Conservation (phyloP, 768 basidiomycete species). For the Grammothele lineata region DNA sequence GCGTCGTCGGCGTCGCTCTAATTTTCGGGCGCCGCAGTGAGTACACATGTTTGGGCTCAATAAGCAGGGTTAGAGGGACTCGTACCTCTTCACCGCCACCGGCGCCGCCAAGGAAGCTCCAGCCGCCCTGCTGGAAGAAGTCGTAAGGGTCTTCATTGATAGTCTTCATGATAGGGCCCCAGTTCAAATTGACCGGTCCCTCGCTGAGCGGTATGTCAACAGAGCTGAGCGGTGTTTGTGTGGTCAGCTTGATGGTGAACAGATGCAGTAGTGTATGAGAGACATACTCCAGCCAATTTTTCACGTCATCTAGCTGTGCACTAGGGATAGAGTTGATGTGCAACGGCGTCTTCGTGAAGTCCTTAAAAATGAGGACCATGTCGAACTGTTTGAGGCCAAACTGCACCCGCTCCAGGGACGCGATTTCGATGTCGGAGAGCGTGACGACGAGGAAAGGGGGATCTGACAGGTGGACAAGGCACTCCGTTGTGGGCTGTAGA, state of each 20-base stretch:
- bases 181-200: constrained; percentile 95
- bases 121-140: constrained; percentile 96
- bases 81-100: constrained; percentile 59
- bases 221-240: constrained; percentile 50
- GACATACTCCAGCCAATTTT: constrained; percentile 96
- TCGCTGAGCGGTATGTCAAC: constrained; percentile 96
- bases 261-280: no score
- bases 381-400: constrained; percentile 97
- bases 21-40: no score
- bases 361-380: constrained; percentile 94
- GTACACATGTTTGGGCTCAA: no score
- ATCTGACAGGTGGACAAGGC: constrained; percentile 92
- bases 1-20: constrained; percentile 61
- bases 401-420: constrained; percentile 94
- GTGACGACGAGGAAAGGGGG: constrained; percentile 96
- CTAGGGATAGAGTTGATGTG: constrained; percentile 97
- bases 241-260: constrained; percentile 8
- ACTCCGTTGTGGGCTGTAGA: constrained; percentile 94
- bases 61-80: constrained; percentile 13
- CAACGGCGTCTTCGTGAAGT: constrained; percentile 87
- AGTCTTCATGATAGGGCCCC: constrained; percentile 98
- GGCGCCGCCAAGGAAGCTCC: constrained; percentile 81
- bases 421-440: constrained; percentile 91
- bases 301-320: constrained; percentile 90
- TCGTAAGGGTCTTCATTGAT: constrained; percentile 93